Base-by-base conservation (phyloP, 1,284 basidiomycete species). In the Puccinia novopanici region DNA sequence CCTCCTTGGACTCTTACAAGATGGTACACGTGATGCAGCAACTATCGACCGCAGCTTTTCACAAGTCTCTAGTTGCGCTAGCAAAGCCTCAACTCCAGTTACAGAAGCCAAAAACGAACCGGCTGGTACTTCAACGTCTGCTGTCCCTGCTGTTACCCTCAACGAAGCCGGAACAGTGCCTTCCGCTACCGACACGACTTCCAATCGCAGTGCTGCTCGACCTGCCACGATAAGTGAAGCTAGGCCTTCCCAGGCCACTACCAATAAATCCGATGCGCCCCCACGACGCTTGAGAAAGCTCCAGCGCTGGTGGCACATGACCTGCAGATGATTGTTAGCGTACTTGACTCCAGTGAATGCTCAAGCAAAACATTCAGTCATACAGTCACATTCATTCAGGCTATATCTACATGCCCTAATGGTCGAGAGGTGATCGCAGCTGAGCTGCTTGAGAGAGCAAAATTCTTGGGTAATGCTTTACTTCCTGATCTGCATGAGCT, bases 331-430 rank as follows among this genome's bases (percentile, higher is more conserved):
- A 93, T 98, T 81, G 93, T 97, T 84, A 97, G 97, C 85, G 93
- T 97, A 83, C 88, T 98, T 80, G 96, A 95, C 27, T 89, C 92
- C 30, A 95, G 95, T 67, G 95, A 98, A 87, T 97, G 94, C 85
- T 94, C 94, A n/a, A 93, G 92, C 73, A 89, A 92, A 68, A 95
- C 94, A 19, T 98, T 98, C 89, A 91, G 93, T 82, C 91, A 95
- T 84, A 95, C 93, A 59, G 88, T 97, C 52, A 89, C 91, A 17
- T 89, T 96, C 57, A 96, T 98, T 82, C 93, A 95, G 85, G 91
- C 97, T 84, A 87, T 98, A 27, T 94, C 93, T 0, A 90, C 90
- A 85, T 90, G 97, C 81, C 91, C 93, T 2, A 93, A 93, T 81
- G 93, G 92, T 19, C 91, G 93, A 73, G 92, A 94, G 77, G 89